Evolutionary conservation across 306 rosid genomes (phyloP).

Genomic region (Abrus pulchellus): DNA sequence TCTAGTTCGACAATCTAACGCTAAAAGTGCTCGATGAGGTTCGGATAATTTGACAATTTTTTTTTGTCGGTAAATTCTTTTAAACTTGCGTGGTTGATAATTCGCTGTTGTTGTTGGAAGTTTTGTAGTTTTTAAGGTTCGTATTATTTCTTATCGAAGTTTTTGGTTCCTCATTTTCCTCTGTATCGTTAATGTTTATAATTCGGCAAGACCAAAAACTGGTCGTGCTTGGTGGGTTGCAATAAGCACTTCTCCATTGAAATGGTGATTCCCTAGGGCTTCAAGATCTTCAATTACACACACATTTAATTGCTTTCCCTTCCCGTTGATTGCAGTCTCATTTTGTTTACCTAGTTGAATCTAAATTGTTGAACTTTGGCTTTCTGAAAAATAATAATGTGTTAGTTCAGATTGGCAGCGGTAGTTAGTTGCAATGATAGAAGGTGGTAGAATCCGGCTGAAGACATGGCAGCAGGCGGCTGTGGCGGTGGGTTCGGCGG

Average conservation of each 20-base stretch:
- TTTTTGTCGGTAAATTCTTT: not conserved
- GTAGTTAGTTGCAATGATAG: constrained; percentile 56
- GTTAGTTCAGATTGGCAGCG: constrained; percentile 10
- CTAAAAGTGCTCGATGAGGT: not conserved
- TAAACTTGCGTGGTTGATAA: not conserved
- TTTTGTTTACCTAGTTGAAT: not conserved
- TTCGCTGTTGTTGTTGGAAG: not conserved
- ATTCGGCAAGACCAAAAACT: not conserved
- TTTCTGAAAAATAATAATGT: not conserved
- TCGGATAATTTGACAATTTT: not conserved
- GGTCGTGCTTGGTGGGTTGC: not conserved
- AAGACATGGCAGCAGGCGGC: constrained; percentile 92
- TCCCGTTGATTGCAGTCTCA: not conserved
- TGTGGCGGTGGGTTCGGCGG: constrained; percentile 89
- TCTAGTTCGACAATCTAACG: constrained; percentile 24
- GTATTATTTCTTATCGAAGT: not conserved
- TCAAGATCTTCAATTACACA: not conserved
- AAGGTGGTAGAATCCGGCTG: constrained; percentile 64
- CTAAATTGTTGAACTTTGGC: not conserved
- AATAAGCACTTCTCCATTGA: not conserved
- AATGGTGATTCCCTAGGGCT: not conserved
- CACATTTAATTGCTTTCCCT: not conserved
- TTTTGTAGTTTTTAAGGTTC: constrained; percentile 10
- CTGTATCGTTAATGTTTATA: not conserved
- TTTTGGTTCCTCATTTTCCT: not conserved